These are phyloP conservation scores for Lentinula aciculospora DNA, from an alignment of 768 basidiomycete genomes.

Conservation along the genomic window DNA sequence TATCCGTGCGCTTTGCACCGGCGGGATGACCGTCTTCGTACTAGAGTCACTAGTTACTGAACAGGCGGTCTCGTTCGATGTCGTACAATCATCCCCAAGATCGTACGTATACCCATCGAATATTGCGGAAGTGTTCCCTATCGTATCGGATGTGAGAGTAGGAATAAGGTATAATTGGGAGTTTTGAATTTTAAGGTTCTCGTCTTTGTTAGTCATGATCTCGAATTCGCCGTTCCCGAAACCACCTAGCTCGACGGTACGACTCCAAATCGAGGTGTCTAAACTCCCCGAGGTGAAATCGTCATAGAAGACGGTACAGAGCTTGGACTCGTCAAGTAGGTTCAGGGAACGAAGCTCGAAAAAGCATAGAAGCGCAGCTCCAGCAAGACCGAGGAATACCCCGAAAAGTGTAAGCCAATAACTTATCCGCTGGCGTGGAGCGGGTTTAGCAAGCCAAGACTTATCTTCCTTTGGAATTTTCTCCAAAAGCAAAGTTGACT, in stretches of 20 bases:
- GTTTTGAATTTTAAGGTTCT: slow-evolving; percentile 64
- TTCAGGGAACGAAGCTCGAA: slow-evolving; percentile 41
- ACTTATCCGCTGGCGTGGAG: slow-evolving; percentile 34
- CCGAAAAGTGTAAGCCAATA: slow-evolving; percentile 10
- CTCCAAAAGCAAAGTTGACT: slow-evolving; percentile 43
- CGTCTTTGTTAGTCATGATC: slow-evolving; percentile 58
- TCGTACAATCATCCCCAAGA: slow-evolving; percentile 57
- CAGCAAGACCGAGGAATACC: slow-evolving; percentile 49
- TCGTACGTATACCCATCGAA: slow-evolving; percentile 61
- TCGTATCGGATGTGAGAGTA: slow-evolving; percentile 62
- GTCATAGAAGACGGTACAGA: slow-evolving; percentile 68
- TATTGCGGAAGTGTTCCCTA: slow-evolving; percentile 31
- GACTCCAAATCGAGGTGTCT: slow-evolving; percentile 48
- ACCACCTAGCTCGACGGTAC: slow-evolving; percentile 68
- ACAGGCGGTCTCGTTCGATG: slow-evolving; percentile 7
- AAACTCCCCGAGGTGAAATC: slow-evolving; percentile 48
- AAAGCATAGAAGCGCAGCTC: slow-evolving; percentile 49
- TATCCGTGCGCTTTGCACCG: slow-evolving; percentile 74
- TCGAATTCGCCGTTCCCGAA: slow-evolving; percentile 80
- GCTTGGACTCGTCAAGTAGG: slow-evolving; percentile 28
- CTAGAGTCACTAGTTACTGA: slow-evolving; percentile 31
- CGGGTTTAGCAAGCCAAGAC: slow-evolving; percentile 50
- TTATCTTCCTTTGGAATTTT: slow-evolving; percentile 51
- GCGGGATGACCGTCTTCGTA: slow-evolving; percentile 56
- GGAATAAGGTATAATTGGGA: slow-evolving; percentile 76